Evolutionary conservation across 306 rosid species (phyloP), one percentile per base, ranked within the genome.

Genomic region (Trifolium repens): DNA sequence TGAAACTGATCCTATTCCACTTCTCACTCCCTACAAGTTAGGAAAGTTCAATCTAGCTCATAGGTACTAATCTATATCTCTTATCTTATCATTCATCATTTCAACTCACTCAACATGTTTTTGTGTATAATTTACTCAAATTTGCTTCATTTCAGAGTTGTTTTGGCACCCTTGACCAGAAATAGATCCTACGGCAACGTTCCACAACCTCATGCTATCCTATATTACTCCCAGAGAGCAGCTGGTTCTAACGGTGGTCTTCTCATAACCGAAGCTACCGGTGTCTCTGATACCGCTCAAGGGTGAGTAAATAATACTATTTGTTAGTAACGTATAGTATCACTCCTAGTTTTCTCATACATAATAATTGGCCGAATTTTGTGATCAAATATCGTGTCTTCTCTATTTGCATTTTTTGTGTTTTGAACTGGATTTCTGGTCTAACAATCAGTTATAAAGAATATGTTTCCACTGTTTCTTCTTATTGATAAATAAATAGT

Each of bases 151-250:
- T 70, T 70, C 67, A 57, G 76, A 30, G 27, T 91, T 46, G 92
- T 84, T n/a, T 78, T 91, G 82, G 90, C 97, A 22, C 91, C 97
- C 1, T 59, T 91, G 40, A 80, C 81, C 1, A 52, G 84, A 44
- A 43, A 42, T 32, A 69, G 84, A 8, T 81, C 84, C 0, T 81
- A 69, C 79, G 15, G 43, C 52, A 84, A 83, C 15, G 84, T 91
- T 68, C 90, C 97, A 8, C 92, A 87, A 72, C 87, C 90, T 0
- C 94, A 87, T 55, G 97, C 88, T 49, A 13, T 80, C 0, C 79
- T 69, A 46, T 80, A 80, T 34, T 80, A 80, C 54, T 61, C 80
- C 32, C 94, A 91, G 73, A 84, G 97, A 76, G 26, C 80, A 5
- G n/a, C 24, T 2, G 68, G 68, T 13, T 75, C 84, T 40, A 34